Evolutionary conservation across 768 basidiomycete genomes (phyloP), one percentile per base, ranked within the genome.

Genomic region (Russula vinacea): DNA sequence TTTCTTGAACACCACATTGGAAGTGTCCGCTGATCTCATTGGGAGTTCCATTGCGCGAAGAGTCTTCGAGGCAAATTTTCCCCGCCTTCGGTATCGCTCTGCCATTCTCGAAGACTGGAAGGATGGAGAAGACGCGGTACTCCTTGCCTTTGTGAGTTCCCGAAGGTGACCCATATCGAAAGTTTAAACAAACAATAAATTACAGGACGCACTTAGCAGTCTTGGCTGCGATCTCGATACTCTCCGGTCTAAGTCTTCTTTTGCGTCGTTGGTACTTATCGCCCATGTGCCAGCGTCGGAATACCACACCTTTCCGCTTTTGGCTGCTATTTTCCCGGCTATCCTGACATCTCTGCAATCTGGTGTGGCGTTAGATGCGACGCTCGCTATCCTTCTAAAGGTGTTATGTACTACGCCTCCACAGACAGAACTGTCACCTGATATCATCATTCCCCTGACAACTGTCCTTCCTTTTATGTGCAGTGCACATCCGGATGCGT

Each of bases 401-500:
- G 62, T 70, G 19, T 51, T 77, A 13, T 70, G 67, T n/a, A 56
- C 69, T 3, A 22, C 56, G 6, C n/a, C 68, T 1, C 58, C 67
- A 0, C 69, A 49, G 13, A 32, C 59, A n/a, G 69, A 64, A 19
- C 64, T 80, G 29, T 71, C 81, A 2, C 74, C 78, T 5, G 83
- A 86, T 2, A 70, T 84, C 1, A 73, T 80, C 5, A 68, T 76
- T 5, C 80, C 84, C 2, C 77, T 89, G 1, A 78, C 78, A 45
- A 76, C 78, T 5, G 68, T 84, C 10, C 73, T 90, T 33, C 80
- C 85, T 1, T 74, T 79, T 3, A 69, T 90, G 35, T 84, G 86
- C 14, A 84, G 86, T 69, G 79, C 77, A 2, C 87, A 90, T 70
- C 80, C 85, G 4, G 82, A 89, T 61, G 74, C 86, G 2, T 70